Conservation (phyloP, 1,284 basidiomycete species). For the Malassezia arunalokei region DNA sequence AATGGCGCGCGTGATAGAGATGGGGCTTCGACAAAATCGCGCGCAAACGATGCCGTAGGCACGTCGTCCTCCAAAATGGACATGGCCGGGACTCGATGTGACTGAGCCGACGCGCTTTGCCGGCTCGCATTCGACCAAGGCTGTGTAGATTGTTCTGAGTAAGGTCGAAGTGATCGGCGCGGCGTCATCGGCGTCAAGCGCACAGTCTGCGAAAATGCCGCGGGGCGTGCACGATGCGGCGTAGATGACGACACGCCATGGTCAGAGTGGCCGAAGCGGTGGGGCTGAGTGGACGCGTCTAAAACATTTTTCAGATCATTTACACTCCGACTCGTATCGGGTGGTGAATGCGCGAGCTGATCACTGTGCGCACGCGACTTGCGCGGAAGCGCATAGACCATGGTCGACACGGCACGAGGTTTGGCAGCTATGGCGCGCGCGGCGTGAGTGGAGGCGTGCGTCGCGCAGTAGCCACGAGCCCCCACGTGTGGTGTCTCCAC, state of each 20-base stretch:
- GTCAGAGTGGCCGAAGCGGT: neutral
- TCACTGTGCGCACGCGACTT: conserved; percentile 9
- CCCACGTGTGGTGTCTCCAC: no score
- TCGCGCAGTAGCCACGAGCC: neutral
- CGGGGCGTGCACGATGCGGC: conserved; percentile 5
- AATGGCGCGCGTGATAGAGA: neutral
- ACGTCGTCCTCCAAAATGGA: conserved; percentile 13
- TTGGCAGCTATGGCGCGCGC: neutral
- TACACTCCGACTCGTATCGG: neutral
- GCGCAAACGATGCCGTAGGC: conserved; percentile 2
- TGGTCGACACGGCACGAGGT: conserved; percentile 1
- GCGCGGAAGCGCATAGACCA: conserved; percentile 17
- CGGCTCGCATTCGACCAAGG: conserved; percentile 1
- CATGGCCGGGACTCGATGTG: conserved; percentile 1
- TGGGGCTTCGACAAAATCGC: neutral
- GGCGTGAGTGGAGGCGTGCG: conserved; percentile 3
- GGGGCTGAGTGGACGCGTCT: neutral
- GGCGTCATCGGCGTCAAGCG: conserved; percentile 12
- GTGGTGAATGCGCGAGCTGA: neutral
- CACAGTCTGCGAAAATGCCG: conserved; percentile 6
- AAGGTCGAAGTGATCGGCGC: conserved; percentile 11
- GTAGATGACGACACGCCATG: conserved; percentile 1
- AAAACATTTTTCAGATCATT: conserved; percentile 7
- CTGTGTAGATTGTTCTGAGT: neutral
- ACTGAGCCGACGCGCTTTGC: neutral